These are phyloP conservation scores for Heritiera littoralis DNA, from an alignment of 345 rosid species.

Conservation along the genomic window DNA sequence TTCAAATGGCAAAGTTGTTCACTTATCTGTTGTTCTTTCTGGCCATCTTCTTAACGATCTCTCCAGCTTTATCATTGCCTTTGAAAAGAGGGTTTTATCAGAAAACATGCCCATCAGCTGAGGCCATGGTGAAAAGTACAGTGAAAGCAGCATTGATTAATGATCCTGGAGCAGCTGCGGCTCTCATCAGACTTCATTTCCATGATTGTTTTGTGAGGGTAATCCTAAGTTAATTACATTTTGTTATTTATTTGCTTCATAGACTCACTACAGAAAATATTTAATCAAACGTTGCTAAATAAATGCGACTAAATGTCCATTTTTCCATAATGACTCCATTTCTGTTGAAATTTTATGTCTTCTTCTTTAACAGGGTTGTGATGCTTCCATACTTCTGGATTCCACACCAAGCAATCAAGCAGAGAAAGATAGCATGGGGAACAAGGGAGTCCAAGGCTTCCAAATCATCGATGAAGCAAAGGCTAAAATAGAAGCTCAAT, in stretches of 20 bases:
- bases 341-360: neutral
- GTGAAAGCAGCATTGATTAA: neutral
- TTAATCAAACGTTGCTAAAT: too few relatives aligned
- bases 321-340: neutral
- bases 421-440: constrained; percentile 16
- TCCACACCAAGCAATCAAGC: constrained; percentile 33
- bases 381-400: constrained; percentile 69
- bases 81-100: neutral
- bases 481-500: constrained; percentile 36
- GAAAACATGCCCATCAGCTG: constrained; percentile 2
- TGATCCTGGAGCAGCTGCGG: neutral
- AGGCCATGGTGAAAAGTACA: neutral
- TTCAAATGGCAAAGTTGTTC: constrained; percentile 2
- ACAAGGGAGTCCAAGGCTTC: constrained; percentile 28
- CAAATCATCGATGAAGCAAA: constrained; percentile 42
- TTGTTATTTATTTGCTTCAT: neutral
- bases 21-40: neutral
- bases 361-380: constrained; percentile 54
- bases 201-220: constrained; percentile 12
- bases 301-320: too few relatives aligned
- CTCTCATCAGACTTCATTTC: constrained; percentile 13
- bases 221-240: neutral
- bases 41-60: neutral
- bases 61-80: neutral
- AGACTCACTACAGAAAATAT: too few relatives aligned